Evolutionary conservation across 2,329 filamentous ascomycete species (phyloP), one percentile per base, ranked within the genome.

Genomic region (Stemphylium vesicarium): DNA sequence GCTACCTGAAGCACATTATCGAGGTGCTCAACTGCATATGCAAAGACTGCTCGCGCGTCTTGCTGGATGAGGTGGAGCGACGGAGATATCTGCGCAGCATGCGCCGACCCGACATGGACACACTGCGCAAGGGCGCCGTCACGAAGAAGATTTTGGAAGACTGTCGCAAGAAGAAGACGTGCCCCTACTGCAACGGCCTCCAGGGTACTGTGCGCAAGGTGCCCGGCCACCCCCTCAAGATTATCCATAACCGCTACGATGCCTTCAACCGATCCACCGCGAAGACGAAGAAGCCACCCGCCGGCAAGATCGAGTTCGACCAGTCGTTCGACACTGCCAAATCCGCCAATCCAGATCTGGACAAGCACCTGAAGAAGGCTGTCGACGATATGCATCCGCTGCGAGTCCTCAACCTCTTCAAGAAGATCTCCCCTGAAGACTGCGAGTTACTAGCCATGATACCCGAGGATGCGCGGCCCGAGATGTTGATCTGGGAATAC

Each of bases 401-500:
- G 20, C 84, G 91, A 55, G 91, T 96, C 1, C 79, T 98, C 51
- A 96, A 96, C 65, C 84, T 99, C 29, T 96, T 99, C 80, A 93
- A 92, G 75, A 87, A 89, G 70, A 92, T 99, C 51, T 88, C 87
- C 11, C 85, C 90, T 2, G 85, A 86, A 7, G 95, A 99, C 74
- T 96, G 94, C 73, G 93, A 98, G 75, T 82, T 99, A 18, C 82
- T 99, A 1, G 94, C 94, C 4, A 85, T 99, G 66, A 88, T 97
- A 68, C 91, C 93, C 1, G 83, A 85, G 12, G 92, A 96, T 66
- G 92, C 92, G 10, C 85, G 93, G 15, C 95, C 95, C 0, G 95
- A 99, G 73, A 96, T 96, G 87, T 96, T 98, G 74, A 86, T 99
- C 39, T 99, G 95, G 95, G 93, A 96, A 71, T 96, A 92, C 69